Percentiles rank a stretch among this genome's conserved stretches.
Evolutionary conservation across 495 filamentous ascomycete genomes (phyloP).

Genomic region (Podospora pseudopauciseta): DNA sequence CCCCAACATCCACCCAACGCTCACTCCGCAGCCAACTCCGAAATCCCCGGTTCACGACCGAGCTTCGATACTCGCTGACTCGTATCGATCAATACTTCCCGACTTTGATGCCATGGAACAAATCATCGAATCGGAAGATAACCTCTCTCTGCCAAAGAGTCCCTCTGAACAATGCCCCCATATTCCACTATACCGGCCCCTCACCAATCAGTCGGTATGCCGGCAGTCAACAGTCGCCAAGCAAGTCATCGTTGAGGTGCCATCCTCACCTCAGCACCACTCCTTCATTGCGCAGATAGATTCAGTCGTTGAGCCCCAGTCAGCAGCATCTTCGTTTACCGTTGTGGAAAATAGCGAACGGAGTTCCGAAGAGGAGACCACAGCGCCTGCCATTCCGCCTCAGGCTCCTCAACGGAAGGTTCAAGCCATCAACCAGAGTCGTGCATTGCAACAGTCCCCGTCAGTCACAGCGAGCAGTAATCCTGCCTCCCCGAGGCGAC

Average conservation of each 20-base stretch:
- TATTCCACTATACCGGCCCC: not conserved
- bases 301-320: not conserved
- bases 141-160: not conserved
- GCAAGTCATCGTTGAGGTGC: not conserved
- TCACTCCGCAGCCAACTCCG: no score
- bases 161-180: not conserved
- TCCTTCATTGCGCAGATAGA: not conserved
- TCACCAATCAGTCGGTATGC: not conserved
- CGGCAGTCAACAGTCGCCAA: not conserved
- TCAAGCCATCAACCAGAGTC: not conserved
- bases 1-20: not conserved
- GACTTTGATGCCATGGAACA: conserved; percentile 15
- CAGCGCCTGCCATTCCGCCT: not conserved
- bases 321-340: not conserved
- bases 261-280: not conserved
- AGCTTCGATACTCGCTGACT: conserved; percentile 18
- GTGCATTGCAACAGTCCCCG: not conserved
- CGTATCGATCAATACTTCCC: conserved; percentile 23
- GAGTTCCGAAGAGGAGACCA: not conserved
- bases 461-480: not conserved
- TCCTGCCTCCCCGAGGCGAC: not conserved
- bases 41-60: conserved; percentile 16
- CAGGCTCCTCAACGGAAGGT: not conserved
- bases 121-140: not conserved
- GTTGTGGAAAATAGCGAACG: not conserved